Conservation (phyloP, 768 basidiomycete genomes). For the Amanita rubescens region DNA sequence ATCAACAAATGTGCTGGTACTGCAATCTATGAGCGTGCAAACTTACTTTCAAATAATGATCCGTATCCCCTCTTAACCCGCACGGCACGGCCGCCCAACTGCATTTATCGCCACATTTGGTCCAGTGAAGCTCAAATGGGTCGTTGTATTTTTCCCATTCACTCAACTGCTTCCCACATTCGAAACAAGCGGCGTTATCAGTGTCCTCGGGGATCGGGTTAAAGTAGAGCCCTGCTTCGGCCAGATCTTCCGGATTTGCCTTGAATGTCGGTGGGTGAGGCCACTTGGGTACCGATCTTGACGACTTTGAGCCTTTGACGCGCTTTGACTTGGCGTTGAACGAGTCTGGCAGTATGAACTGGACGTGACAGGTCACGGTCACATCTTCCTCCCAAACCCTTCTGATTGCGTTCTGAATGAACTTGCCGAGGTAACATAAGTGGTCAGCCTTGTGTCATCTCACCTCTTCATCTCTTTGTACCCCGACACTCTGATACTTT, state of each 20-base stretch:
- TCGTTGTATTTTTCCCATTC: conserved; percentile 86
- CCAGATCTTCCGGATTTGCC: conserved; percentile 69
- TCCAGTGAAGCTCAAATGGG: conserved; percentile 77
- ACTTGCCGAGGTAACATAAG: too few relatives aligned
- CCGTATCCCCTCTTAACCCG: conserved; percentile 54
- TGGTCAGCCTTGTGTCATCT: too few relatives aligned
- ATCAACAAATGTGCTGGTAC: conserved; percentile 1
- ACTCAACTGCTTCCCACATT: conserved; percentile 74
- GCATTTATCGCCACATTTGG: conserved; percentile 57
- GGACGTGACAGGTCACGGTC: too few relatives aligned
- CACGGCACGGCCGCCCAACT: conserved; percentile 82
- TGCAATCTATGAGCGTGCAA: too few relatives aligned
- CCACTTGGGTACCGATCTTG: conserved; percentile 65
- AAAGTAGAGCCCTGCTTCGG: conserved; percentile 89
- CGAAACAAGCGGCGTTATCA: conserved; percentile 78
- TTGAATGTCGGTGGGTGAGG: conserved; percentile 58
- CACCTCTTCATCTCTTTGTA: too few relatives aligned
- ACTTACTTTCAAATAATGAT: conserved; percentile 26
- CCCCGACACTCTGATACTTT: too few relatives aligned
- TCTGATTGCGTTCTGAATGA: too few relatives aligned
- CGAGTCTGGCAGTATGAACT: too few relatives aligned
- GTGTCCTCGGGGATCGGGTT: conserved; percentile 56
- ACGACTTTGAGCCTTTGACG: conserved; percentile 35
- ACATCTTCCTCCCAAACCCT: too few relatives aligned
- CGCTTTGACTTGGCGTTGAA: conserved; percentile 60